These are phyloP conservation scores for Fusarium buxicola DNA, from an alignment of 2,329 filamentous ascomycete genomes.

Conservation along the genomic window DNA sequence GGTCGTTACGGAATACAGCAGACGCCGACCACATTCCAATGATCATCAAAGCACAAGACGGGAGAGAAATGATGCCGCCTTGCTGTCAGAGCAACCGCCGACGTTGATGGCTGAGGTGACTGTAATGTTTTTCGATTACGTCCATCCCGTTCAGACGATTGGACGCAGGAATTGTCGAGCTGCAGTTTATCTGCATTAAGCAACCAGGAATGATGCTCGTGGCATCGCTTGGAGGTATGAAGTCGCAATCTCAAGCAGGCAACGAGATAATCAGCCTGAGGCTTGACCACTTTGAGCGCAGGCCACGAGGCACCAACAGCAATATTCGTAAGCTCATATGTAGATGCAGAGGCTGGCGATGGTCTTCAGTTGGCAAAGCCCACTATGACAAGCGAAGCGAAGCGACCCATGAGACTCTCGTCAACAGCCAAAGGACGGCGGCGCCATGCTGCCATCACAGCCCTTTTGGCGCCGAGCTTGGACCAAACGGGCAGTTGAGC, in stretches of 20 bases:
- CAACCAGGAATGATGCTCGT: constrained; percentile 24
- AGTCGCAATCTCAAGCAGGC: constrained; percentile 20
- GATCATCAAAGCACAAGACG: constrained; percentile 7
- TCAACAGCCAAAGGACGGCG: neutral
- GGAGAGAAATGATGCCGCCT: constrained; percentile 22
- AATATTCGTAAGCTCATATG: constrained; percentile 43
- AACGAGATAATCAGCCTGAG: constrained; percentile 38
- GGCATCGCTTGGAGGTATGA: constrained; percentile 6
- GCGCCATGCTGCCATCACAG: constrained; percentile 36
- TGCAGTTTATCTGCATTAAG: constrained; percentile 33
- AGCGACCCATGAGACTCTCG: constrained; percentile 20
- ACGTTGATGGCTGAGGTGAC: constrained; percentile 1
- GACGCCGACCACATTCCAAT: constrained; percentile 24
- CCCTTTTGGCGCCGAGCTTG: constrained; percentile 30
- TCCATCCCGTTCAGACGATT: constrained; percentile 11
- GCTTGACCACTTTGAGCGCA: constrained; percentile 43
- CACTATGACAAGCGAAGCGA: constrained; percentile 26
- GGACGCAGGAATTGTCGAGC: constrained; percentile 27
- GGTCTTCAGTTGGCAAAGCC: constrained; percentile 19
- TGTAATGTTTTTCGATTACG: constrained; percentile 24
- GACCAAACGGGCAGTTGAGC: constrained; percentile 44
- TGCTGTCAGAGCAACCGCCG: constrained; percentile 30
- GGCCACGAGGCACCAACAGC: constrained; percentile 41
- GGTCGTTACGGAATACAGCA: constrained; percentile 10
- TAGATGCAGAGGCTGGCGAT: constrained; percentile 32